These are phyloP conservation scores for Excoecaria agallocha DNA, from an alignment of 345 rosid genomes.

Conservation along the genomic window DNA sequence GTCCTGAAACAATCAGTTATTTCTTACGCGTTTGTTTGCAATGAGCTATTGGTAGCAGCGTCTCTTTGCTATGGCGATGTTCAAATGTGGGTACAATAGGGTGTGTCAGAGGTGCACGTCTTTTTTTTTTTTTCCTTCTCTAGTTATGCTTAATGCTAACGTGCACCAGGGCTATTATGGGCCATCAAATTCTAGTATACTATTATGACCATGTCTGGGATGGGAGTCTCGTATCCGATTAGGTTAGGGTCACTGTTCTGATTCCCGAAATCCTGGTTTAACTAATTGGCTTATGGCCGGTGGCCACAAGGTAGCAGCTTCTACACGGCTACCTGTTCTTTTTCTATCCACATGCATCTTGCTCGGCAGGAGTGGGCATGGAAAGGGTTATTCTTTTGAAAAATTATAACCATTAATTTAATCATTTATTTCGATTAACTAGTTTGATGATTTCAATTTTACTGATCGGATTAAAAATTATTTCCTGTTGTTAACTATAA, in stretches of 20 bases:
- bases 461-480: too few species aligned
- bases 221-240: constrained; percentile 28
- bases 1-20: background rate
- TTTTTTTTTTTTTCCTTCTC: constrained; percentile 12
- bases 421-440: too few species aligned
- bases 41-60: background rate
- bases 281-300: background rate
- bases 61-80: background rate
- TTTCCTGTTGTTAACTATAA: too few species aligned
- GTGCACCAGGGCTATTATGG: constrained; percentile 32
- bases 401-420: too few species aligned
- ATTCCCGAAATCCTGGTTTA: background rate
- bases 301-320: background rate
- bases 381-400: too few species aligned
- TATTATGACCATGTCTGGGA: constrained; percentile 15
- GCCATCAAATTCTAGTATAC: background rate
- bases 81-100: constrained; percentile 30
- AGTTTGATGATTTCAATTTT: too few species aligned
- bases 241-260: background rate
- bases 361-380: too few species aligned
- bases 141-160: constrained; percentile 22
- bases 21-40: constrained; percentile 23
- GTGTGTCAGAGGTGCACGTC: constrained; percentile 46
- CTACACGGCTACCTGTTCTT: background rate
- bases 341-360: background rate